Evolutionary conservation across 2,329 filamentous ascomycete genomes (phyloP).

Genomic region (Apiospora sp.): DNA sequence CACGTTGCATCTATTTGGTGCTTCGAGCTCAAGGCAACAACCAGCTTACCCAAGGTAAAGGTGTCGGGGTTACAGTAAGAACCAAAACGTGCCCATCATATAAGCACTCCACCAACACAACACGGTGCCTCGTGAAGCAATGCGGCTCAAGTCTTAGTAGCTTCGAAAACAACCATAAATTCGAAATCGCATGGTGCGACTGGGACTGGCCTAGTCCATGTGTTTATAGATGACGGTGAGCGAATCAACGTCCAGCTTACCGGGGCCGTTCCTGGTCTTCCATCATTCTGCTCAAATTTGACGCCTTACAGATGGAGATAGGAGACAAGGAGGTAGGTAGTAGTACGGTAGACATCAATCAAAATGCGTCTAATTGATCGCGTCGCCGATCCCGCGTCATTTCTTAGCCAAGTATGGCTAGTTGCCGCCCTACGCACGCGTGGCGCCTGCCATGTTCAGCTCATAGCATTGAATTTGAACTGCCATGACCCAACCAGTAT

Average conservation of each 20-base stretch:
- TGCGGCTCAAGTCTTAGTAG: no score
- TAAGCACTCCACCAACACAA: neutral
- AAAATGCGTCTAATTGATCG: slow-evolving; percentile 3
- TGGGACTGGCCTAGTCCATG: neutral
- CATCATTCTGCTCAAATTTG: neutral
- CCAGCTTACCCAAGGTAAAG: neutral
- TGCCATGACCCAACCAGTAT: neutral
- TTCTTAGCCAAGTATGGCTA: neutral
- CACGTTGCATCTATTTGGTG: neutral
- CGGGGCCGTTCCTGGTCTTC: neutral
- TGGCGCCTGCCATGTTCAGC: neutral
- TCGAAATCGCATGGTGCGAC: neutral
- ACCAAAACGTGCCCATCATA: neutral
- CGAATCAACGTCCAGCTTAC: neutral
- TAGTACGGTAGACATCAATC: neutral
- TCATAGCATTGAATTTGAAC: neutral
- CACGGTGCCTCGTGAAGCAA: neutral
- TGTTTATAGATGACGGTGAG: neutral
- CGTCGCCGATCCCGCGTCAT: slow-evolving; percentile 7
- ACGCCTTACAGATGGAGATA: neutral
- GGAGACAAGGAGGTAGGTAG: neutral
- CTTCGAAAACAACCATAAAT: neutral
- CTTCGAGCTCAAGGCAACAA: neutral
- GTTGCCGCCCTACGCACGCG: neutral
- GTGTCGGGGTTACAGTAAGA: neutral